phyloP scores from a whole-genome alignment of 2,329 filamentous ascomycete species.

The Pseudopithomyces maydicus region DNA sequence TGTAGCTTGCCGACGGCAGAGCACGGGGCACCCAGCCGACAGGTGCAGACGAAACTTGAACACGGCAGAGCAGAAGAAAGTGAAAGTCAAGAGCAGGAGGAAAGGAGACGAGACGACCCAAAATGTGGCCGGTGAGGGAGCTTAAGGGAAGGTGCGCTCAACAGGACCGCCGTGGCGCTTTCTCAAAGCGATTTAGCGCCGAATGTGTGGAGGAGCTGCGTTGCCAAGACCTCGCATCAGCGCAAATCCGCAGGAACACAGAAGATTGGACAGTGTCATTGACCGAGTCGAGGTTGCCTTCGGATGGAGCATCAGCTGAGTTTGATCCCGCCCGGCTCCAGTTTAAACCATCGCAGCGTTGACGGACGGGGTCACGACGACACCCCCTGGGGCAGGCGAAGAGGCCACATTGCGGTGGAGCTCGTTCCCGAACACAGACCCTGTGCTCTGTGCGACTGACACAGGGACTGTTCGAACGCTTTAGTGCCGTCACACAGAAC shows the following conservation, averaged over 20 bases:
- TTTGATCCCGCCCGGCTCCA: neutral
- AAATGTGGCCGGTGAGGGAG: constrained; percentile 6
- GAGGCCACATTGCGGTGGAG: constrained; percentile 19
- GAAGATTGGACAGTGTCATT: neutral
- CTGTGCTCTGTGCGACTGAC: neutral
- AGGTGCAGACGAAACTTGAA: neutral
- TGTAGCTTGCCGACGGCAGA: constrained; percentile 19
- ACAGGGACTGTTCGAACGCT: constrained; percentile 1
- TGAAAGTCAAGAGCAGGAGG: neutral
- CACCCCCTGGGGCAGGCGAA: constrained; percentile 7
- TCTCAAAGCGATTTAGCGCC: constrained; percentile 7
- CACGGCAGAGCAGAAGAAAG: constrained; percentile 11
- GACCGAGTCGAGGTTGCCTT: neutral
- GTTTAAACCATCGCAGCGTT: constrained; percentile 1
- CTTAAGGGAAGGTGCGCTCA: constrained; percentile 25
- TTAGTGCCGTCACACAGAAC: neutral
- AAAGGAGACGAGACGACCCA: neutral
- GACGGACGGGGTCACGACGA: neutral
- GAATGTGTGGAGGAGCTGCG: neutral
- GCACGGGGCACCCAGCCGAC: constrained; percentile 10
- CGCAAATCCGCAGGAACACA: constrained; percentile 1
- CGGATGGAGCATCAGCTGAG: neutral
- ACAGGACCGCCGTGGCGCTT: constrained; percentile 13
- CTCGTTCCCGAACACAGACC: constrained; percentile 10
- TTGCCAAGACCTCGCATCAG: constrained; percentile 5